Evolutionary conservation across 2,329 filamentous ascomycete species (phyloP), one percentile per base, ranked within the genome.

Genomic region (Hirsutella rhossiliensis): DNA sequence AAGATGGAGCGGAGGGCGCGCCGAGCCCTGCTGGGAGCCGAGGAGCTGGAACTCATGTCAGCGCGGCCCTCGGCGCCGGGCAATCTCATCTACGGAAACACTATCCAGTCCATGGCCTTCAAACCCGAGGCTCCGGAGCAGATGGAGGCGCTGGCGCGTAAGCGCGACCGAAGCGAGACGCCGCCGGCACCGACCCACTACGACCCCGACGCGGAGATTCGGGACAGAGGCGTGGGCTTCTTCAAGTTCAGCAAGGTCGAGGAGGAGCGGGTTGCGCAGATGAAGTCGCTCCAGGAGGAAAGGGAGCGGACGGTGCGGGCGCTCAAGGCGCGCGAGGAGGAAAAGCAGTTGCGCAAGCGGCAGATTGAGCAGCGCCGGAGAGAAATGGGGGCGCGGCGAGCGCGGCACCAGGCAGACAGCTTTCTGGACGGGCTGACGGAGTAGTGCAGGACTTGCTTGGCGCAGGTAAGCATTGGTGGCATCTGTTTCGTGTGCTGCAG

Each of bases 161-260:
- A 84, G 64, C 75, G 88, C 40, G 88, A 96, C 65, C 75, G 81
- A 45, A 83, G 80, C 53, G 71, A 81, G 42, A 95, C 89, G 41
- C 87, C 89, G 43, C 89, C 88, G 6, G 78, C 81, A 8, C 77
- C 82, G 53, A 72, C 73, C 55, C 90, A 97, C 64, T 98, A 97
- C 63, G 84, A 96, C 60, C 87, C 87, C 1, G 76, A 77, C 48
- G 75, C 74, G 48, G 92, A 98, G 71, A 80, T 95, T 41, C 73
- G 92, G 48, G 87, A 79, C 38, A 90, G 92, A 55, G 92, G 92
- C 4, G 86, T 85, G 0, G 92, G 86, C 0, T 98, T 97, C 65
- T 96, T 88, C 67, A 80, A 84, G 45, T 97, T 98, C 59, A 87
- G 82, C 46, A 76, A 75, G 51, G 84, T 94, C 61, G 80, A 83